Conservation (phyloP, 345 rosid genomes). For the Brassica napus region DNA sequence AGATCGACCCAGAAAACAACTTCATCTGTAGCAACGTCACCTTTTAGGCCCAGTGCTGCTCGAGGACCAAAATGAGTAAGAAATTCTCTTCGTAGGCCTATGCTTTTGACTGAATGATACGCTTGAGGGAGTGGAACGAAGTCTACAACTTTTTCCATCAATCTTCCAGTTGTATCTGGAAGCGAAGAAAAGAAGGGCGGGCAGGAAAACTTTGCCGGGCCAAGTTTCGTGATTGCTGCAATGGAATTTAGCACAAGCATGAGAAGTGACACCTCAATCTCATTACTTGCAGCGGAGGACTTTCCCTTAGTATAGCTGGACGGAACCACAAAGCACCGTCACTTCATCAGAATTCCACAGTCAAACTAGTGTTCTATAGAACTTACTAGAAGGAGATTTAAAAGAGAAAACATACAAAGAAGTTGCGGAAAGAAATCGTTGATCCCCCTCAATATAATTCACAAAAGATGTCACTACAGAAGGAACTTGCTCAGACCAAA, state of each 20-base stretch:
- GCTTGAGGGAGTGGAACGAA: constrained; percentile 69
- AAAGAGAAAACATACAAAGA: constrained; percentile 51
- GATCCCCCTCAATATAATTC: constrained; percentile 68
- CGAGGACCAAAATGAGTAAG: constrained; percentile 95
- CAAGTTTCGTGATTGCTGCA: constrained; percentile 85
- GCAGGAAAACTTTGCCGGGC: constrained; percentile 83
- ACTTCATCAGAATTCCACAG: constrained; percentile 29
- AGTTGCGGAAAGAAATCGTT: constrained; percentile 63
- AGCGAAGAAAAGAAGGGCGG: constrained; percentile 63
- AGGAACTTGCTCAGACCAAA: constrained; percentile 83
- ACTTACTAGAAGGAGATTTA: constrained; percentile 25
- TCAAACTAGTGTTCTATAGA: constrained; percentile 9
- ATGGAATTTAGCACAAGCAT: constrained; percentile 79
- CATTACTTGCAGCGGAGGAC: constrained; percentile 48
- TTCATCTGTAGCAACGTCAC: constrained; percentile 72
- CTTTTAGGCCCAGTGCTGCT: constrained; percentile 67
- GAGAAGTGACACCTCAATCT: constrained; percentile 74
- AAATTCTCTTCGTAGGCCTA: constrained; percentile 86
- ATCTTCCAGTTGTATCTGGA: constrained; percentile 77
- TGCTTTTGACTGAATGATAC: constrained; percentile 63
- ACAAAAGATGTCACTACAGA: constrained; percentile 61
- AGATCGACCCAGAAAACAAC: constrained; percentile 94
- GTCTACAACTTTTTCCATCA: constrained; percentile 89
- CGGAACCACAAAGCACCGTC: constrained; percentile 20
- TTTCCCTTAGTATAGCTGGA: constrained; percentile 57